Conservation (phyloP, 192 early-diverging fungal species). For the Backusella luteola region DNA sequence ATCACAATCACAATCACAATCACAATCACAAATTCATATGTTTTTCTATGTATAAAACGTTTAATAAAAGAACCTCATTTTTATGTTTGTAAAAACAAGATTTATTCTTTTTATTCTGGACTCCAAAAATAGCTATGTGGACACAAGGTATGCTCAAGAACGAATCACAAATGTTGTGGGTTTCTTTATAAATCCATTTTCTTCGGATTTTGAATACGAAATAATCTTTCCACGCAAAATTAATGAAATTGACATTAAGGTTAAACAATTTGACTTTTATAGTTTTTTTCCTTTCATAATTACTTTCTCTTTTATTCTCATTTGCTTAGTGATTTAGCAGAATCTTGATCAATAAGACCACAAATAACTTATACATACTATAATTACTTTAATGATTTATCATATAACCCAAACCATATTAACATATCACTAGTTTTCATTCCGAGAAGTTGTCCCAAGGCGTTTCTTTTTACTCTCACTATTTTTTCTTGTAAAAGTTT, state of each 20-base stretch:
- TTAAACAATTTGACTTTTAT: neutral
- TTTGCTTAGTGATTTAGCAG: neutral
- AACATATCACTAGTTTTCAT: no score
- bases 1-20: no score
- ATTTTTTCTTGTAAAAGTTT: neutral
- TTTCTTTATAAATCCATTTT: neutral
- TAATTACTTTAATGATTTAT: neutral
- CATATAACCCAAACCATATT: no score
- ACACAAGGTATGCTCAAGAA: neutral
- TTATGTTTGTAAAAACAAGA: neutral
- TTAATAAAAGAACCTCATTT: neutral
- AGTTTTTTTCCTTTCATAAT: neutral
- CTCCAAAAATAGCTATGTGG: neutral
- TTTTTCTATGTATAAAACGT: neutral
- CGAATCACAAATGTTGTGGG: neutral
- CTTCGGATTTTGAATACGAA: neutral
- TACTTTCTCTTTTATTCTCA: neutral
- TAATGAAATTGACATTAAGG: neutral
- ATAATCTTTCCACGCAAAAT: neutral
- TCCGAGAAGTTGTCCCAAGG: no score
- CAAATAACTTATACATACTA: neutral
- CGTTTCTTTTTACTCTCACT: neutral
- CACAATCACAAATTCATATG: no score
- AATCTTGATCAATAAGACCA: neutral
- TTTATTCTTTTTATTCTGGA: neutral